phyloP scores from a whole-genome alignment of 1,284 basidiomycete genomes.

The Leccinum huronense region DNA sequence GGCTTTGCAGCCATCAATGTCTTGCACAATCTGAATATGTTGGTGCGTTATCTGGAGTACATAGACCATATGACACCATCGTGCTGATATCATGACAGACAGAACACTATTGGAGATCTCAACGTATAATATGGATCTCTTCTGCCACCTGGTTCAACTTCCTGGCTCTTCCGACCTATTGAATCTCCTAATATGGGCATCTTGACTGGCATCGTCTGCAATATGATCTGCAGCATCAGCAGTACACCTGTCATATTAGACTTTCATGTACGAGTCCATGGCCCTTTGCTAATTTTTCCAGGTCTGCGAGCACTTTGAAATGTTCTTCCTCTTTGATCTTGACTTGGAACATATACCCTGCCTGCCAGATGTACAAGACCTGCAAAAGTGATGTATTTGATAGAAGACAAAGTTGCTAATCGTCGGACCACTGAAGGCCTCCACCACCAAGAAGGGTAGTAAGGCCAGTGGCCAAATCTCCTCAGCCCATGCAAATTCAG shows the following conservation, averaged over 20 bases:
- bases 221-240: background rate
- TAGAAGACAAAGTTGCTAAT: background rate
- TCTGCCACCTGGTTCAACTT: constrained; percentile 1
- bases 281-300: background rate
- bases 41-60: background rate
- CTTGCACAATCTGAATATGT: background rate
- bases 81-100: background rate
- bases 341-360: background rate
- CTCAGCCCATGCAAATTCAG: too few species aligned
- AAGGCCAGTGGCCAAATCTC: too few species aligned
- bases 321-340: constrained; percentile 1
- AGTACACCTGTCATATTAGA: constrained; percentile 2
- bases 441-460: too few species aligned
- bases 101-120: background rate
- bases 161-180: background rate
- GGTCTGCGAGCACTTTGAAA: background rate
- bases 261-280: constrained; percentile 4
- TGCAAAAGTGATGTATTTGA: background rate
- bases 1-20: background rate
- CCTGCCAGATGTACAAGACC: background rate
- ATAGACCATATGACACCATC: too few species aligned
- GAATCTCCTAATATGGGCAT: constrained; percentile 1
- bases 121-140: background rate
- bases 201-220: background rate
- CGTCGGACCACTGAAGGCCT: background rate